phyloP scores from a whole-genome alignment of 2,329 filamentous ascomycete species.

The Periconia macrospinosa region DNA sequence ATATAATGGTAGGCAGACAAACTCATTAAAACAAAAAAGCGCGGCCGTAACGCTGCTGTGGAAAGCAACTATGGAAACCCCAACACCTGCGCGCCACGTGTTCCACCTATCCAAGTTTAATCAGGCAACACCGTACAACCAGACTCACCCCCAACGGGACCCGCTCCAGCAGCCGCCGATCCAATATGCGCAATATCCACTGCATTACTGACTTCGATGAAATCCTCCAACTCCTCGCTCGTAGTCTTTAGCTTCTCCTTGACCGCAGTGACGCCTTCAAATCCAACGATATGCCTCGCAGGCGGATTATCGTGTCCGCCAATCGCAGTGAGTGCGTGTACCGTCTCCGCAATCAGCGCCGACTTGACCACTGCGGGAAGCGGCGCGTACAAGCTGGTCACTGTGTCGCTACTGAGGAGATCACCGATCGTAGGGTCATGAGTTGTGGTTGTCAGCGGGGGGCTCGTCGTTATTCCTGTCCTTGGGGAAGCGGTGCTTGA shows the following conservation, averaged over 20 bases:
- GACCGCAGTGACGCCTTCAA: slow-evolving; percentile 82
- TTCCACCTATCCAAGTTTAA: background rate
- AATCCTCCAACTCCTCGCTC: slow-evolving; percentile 94
- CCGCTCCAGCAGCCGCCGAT: background rate
- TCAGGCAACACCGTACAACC: background rate
- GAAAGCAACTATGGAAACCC: too few relatives aligned
- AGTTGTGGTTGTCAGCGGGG: slow-evolving; percentile 17
- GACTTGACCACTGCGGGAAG: slow-evolving; percentile 69
- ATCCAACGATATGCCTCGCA: slow-evolving; percentile 88
- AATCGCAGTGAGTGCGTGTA: slow-evolving; percentile 87
- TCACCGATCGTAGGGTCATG: slow-evolving; percentile 47
- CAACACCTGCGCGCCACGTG: too few relatives aligned
- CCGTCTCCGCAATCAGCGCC: slow-evolving; percentile 80
- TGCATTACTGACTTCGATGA: slow-evolving; percentile 83
- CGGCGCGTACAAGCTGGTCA: slow-evolving; percentile 73
- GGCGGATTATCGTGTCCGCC: slow-evolving; percentile 96
- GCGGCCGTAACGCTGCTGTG: too few relatives aligned
- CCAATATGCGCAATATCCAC: slow-evolving; percentile 64
- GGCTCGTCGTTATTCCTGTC: slow-evolving; percentile 22
- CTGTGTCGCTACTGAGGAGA: slow-evolving; percentile 50
- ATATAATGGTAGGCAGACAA: too few relatives aligned
- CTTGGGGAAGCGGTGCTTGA: slow-evolving; percentile 20
- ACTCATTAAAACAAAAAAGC: too few relatives aligned
- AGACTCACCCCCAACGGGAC: background rate
- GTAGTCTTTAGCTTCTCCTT: slow-evolving; percentile 97